Base-by-base conservation (phyloP, 257 asterid genomes). In the Solanum dulcamara region DNA sequence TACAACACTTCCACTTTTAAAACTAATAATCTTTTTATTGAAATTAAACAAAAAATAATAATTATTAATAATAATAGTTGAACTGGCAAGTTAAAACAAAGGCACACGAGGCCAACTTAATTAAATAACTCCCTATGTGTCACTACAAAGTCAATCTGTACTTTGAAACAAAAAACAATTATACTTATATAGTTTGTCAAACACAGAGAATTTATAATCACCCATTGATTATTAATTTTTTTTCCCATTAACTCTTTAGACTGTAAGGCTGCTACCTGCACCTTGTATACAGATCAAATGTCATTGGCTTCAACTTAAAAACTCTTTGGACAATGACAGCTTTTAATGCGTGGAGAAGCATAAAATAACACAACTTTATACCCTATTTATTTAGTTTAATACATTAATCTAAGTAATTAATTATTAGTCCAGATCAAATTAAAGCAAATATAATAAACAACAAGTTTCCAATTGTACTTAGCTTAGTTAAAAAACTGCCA, bases 381-480 rank as follows among this genome's bases (percentile, higher is more conserved):
- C 80, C 44, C 30, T 38, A 48, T 40, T 35, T 18, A 81, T 26
- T 40, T 17, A 81, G 42, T 40, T 55, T 30, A 50, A 42, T 15
- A 33, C 50, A 81, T 72, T 62, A 81, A 84, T 38, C 62, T 66
- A 64, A 66, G 84, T 26, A 40, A 74, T 64, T 28, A 28, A 32
- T 62, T 57, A 60, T 62, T 30, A 32, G 9, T 48, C 18, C 40
- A 48, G 44, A 79, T 17, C 64, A 79, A 77, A 46, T 8, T 33
- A 77, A 79, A 77, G 62, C 26, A 7, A 68, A 81, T 32, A 62
- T 48, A 60, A 84, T 85, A 50, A 66, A 80, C 75, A 70, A 89
- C 90, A 42, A 91, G 93, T 92, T n/a, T 92, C 93, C 91, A 18
- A 91, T 85, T 86, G 94, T 89, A 91, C 92, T 92, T 91, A 4